Percentiles rank a stretch among this genome's conserved stretches.
Conservation (phyloP, 768 basidiomycete genomes). For the Lactarius psammicola region DNA sequence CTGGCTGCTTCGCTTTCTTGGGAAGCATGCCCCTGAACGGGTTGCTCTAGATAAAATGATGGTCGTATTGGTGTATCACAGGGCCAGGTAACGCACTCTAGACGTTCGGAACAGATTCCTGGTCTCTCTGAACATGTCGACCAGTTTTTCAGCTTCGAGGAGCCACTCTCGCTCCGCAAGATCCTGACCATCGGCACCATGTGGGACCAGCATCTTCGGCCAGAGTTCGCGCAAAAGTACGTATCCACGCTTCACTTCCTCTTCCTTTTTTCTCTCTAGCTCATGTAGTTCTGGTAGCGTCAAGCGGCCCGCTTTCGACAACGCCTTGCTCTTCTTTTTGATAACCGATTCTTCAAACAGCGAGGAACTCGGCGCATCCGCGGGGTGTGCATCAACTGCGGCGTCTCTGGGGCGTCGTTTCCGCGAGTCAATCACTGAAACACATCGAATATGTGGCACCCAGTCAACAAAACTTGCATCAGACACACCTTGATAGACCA, state of each 20-base stretch:
- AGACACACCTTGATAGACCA: conserved; percentile 75
- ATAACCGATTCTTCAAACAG: conserved; percentile 60
- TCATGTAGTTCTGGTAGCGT: conserved; percentile 51
- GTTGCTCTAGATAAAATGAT: conserved; percentile 39
- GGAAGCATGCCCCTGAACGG: conserved; percentile 74
- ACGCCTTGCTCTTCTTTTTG: conserved; percentile 40
- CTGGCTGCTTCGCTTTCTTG: conserved; percentile 36
- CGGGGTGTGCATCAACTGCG: conserved; percentile 24
- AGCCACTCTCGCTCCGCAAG: conserved; percentile 73
- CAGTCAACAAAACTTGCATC: neutral
- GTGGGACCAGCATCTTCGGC: conserved; percentile 49
- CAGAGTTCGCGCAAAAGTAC: conserved; percentile 60
- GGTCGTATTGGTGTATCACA: neutral
- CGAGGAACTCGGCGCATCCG: conserved; percentile 42
- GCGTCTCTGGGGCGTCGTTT: conserved; percentile 30
- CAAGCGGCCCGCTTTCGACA: conserved; percentile 43
- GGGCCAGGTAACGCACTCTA: conserved; percentile 48
- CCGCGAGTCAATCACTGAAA: conserved; percentile 40
- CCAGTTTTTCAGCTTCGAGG: conserved; percentile 76
- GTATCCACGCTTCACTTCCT: conserved; percentile 62
- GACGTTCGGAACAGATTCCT: conserved; percentile 77
- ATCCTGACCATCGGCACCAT: conserved; percentile 41
- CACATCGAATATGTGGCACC: neutral
- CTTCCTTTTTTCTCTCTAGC: conserved; percentile 39
- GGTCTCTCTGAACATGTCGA: conserved; percentile 89